phyloP scores from a whole-genome alignment of 1,284 basidiomycete genomes.

The Pseudozyma hubeiensis region DNA sequence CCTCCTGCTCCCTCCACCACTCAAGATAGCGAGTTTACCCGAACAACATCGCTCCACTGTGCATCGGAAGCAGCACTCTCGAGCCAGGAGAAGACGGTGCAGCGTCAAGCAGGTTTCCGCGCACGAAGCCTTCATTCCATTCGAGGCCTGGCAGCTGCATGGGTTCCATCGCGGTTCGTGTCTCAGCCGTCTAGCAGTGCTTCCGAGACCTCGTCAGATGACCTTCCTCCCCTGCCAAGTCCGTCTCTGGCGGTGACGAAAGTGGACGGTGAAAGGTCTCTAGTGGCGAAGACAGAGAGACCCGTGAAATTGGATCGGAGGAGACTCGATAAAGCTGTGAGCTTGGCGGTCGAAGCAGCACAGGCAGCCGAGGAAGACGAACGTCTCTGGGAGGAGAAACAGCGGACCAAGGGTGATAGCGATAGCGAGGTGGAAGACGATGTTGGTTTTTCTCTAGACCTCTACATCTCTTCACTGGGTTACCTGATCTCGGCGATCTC shows the following conservation, averaged over 20 bases:
- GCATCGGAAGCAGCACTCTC: slow-evolving; percentile 11
- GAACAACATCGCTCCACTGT: slow-evolving; percentile 20
- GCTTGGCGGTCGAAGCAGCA: slow-evolving; percentile 51
- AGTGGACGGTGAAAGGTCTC: background rate
- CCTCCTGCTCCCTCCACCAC: background rate
- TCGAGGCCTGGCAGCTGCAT: slow-evolving; percentile 38
- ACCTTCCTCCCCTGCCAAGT: slow-evolving; percentile 7
- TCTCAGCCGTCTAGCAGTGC: slow-evolving; percentile 21
- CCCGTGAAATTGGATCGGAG: slow-evolving; percentile 46
- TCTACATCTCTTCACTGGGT: slow-evolving; percentile 53
- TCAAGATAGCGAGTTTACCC: background rate
- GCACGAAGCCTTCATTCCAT: slow-evolving; percentile 44
- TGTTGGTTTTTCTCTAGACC: slow-evolving; percentile 50
- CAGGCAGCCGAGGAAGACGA: slow-evolving; percentile 56
- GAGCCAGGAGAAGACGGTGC: slow-evolving; percentile 23
- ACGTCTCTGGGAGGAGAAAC: slow-evolving; percentile 33
- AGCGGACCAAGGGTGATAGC: slow-evolving; percentile 8
- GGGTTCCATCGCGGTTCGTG: slow-evolving; percentile 36
- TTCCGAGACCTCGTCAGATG: slow-evolving; percentile 19
- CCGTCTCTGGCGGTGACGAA: slow-evolving; percentile 16
- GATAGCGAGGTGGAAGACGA: slow-evolving; percentile 30
- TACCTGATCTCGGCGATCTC: slow-evolving; percentile 54
- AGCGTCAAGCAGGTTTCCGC: slow-evolving; percentile 32
- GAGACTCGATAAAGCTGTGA: slow-evolving; percentile 54
- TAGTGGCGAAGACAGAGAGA: slow-evolving; percentile 9